Base-by-base conservation (phyloP, 2,329 filamentous ascomycete genomes). In the Drechslera avenae region DNA sequence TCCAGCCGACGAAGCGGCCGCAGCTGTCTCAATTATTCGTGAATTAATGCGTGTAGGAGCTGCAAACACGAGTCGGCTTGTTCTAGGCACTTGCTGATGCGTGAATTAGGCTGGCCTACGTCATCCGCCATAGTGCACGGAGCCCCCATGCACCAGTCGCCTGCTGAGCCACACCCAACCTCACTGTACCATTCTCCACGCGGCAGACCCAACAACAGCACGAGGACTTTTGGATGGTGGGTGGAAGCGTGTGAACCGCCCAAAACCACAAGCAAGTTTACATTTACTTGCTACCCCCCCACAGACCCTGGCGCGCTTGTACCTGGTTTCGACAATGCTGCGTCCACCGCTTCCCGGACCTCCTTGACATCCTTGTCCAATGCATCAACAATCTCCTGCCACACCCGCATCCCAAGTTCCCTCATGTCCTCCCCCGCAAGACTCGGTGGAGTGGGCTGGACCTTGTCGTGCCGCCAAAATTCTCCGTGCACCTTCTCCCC, bases 401-500 rank as follows among this genome's bases (percentile, higher is more conserved):
- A 74, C 9, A 74, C 52, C 21, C 63, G 64, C 39, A 47, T 35
- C 4, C 54, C 60, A 37, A 72, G 45, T 33, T 63, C 60, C 50
- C 68, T 66, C 48, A 72, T 73, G 39, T 66, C 63, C 26, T 63
- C 52, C 5, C 71, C 72, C 10, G 58, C 49, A 28, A 75, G 35
- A 49, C 62, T 63, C 14, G 61, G 58, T 14, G 64, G 53, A n/a
- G 66, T 40, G 9, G 71, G 67, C 48, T 67, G 60, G 5, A 74
- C 57, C 39, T 56, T 48, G 40, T 74, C 71, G 31, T 67, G 56
- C 42, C 71, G 60, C 69, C 71, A 75, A 39, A 74, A 75, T 9
- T 66, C 59, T 5, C 68, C 71, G 43, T 74, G 70, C 1, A 62
- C 56, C 17, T 52, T 57, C 50, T 73, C 68, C 5, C 72, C 72